Percentiles rank a stretch among this genome's conserved stretches.
phyloP scores from a whole-genome alignment of 345 rosid species.

The Euphorbia pulcherrima region DNA sequence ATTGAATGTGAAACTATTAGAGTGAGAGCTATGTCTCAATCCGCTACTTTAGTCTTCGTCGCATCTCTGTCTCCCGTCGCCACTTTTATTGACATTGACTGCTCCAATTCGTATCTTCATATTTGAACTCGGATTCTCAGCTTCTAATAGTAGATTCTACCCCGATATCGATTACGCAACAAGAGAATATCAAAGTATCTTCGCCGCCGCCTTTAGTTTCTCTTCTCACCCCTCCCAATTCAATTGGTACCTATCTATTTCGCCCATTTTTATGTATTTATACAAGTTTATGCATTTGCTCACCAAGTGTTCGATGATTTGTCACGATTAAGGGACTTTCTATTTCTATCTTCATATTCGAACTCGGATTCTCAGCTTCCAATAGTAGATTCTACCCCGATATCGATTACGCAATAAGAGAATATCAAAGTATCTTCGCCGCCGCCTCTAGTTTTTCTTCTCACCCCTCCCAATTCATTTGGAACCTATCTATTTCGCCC shows the following conservation, averaged over 20 bases:
- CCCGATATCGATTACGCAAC: conserved; percentile 3
- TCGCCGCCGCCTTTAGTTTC: conserved; percentile 78
- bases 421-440: conserved; percentile 36
- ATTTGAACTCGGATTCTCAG: conserved; percentile 40
- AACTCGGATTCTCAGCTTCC: conserved; percentile 31
- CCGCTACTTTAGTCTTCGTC: too few species aligned
- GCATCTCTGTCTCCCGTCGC: too few species aligned
- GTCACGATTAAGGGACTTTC: conserved; percentile 13
- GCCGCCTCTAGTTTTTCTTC: conserved; percentile 75
- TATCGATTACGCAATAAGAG: conserved; percentile 7
- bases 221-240: conserved; percentile 56
- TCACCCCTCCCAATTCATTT: conserved; percentile 48
- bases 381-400: background rate
- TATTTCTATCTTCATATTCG: conserved; percentile 52
- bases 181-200: conserved; percentile 14
- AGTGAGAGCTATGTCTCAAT: too few species aligned
- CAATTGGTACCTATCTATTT: conserved; percentile 34
- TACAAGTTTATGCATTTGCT: background rate
- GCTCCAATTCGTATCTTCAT: too few species aligned
- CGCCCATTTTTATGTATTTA: background rate
- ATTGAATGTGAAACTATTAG: too few species aligned
- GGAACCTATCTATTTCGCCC: conserved; percentile 26
- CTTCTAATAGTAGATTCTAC: background rate
- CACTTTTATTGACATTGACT: too few species aligned
- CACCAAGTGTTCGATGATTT: conserved; percentile 26